A percentile compares a stretch with the other conserved stretches of the same genome.
These are phyloP conservation scores for Pisolithus sp. DNA, from an alignment of 768 basidiomycete genomes.

Conservation along the genomic window DNA sequence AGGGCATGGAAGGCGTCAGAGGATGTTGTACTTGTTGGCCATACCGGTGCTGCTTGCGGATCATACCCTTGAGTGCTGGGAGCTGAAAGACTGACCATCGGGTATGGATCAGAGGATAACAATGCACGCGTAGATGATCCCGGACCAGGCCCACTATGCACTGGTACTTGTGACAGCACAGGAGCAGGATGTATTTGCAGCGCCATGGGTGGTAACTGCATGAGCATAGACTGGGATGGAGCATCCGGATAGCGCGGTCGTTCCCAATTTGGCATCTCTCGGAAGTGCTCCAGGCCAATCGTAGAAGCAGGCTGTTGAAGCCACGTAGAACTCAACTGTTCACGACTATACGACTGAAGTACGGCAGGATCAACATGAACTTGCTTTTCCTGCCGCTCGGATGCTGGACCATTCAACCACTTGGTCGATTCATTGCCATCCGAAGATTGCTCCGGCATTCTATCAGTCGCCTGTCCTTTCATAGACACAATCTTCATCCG, in stretches of 20 bases:
- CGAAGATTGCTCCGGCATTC: background rate
- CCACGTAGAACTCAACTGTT: background rate
- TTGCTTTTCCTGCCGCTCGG: background rate
- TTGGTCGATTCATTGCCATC: conserved; percentile 2
- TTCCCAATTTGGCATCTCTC: background rate
- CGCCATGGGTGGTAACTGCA: background rate
- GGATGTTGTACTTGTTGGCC: background rate
- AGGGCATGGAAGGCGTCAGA: background rate
- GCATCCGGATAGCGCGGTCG: background rate
- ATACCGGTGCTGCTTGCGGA: background rate
- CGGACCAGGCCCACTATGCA: background rate
- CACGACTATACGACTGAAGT: background rate
- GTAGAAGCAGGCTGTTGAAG: background rate
- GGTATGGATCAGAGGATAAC: background rate
- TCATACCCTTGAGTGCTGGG: background rate
- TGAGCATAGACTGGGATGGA: background rate
- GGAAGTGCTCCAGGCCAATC: background rate
- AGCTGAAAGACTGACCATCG: background rate
- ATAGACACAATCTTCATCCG: conserved; percentile 55
- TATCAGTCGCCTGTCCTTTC: conserved; percentile 28
- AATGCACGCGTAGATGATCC: background rate
- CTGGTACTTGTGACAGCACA: background rate
- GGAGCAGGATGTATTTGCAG: background rate
- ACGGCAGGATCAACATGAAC: background rate
- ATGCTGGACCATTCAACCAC: background rate